Conservation (phyloP, 2,329 filamentous ascomycete species). For the Diaporthe nobilis region DNA sequence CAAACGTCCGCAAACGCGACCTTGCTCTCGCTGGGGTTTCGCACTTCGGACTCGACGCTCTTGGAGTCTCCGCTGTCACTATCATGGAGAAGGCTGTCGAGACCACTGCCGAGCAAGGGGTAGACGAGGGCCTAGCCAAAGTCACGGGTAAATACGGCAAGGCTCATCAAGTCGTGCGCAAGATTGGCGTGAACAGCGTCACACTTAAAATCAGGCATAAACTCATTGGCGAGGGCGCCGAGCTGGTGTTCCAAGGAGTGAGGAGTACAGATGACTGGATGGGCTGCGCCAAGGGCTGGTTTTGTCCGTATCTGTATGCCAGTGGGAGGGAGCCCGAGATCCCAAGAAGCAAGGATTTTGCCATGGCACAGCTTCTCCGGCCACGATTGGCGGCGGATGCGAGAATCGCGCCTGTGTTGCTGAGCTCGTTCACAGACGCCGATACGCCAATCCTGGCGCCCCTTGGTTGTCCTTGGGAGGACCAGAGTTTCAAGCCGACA, state of each 20-base stretch:
- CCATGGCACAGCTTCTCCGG: constrained; percentile 41
- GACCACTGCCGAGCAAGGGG: constrained; percentile 43
- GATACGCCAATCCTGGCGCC: constrained; percentile 42
- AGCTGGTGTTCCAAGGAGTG: constrained; percentile 42
- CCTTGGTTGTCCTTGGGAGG: constrained; percentile 37
- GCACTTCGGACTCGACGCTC: constrained; percentile 44
- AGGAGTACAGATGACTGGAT: constrained; percentile 38
- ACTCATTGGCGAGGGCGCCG: constrained; percentile 43
- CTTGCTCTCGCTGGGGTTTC: constrained; percentile 44
- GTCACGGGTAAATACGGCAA: constrained; percentile 37
- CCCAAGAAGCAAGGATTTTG: constrained; percentile 42
- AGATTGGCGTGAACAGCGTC: constrained; percentile 42
- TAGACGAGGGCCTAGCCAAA: constrained; percentile 42
- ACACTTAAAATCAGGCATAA: constrained; percentile 43
- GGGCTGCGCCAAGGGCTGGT: constrained; percentile 44
- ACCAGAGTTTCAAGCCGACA: constrained; percentile 30
- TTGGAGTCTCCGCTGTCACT: constrained; percentile 42
- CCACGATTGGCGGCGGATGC: constrained; percentile 42
- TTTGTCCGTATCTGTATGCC: constrained; percentile 44
- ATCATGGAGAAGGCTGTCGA: constrained; percentile 42
- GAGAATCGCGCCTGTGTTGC: constrained; percentile 42
- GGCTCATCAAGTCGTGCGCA: constrained; percentile 38
- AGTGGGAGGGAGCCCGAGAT: constrained; percentile 42
- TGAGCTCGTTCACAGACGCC: constrained; percentile 39
- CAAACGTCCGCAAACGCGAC: constrained; percentile 44